Conservation (phyloP, 2,329 filamentous ascomycete species). For the Penicillium freii region DNA sequence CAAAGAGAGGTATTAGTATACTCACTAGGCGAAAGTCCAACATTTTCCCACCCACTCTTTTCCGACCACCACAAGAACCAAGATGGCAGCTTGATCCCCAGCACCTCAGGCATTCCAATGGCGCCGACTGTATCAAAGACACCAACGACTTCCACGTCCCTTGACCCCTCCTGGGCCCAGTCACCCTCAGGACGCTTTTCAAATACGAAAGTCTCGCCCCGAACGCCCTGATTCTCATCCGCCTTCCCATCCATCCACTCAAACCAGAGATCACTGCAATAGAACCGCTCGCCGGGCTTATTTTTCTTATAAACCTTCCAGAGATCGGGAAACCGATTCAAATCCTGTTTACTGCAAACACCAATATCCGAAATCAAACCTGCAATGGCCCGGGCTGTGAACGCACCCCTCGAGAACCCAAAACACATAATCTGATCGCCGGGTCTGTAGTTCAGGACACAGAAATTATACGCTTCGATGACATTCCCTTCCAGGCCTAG, state of each 20-base stretch:
- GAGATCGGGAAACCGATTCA: slow-evolving; percentile 22
- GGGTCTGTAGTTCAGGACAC: slow-evolving; percentile 19
- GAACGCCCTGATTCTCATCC: slow-evolving; percentile 20
- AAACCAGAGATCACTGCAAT: slow-evolving; percentile 22
- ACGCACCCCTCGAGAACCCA: slow-evolving; percentile 23
- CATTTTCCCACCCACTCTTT: slow-evolving; percentile 14
- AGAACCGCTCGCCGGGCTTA: slow-evolving; percentile 15
- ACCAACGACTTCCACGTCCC: slow-evolving; percentile 30
- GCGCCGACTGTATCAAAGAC: slow-evolving; percentile 37
- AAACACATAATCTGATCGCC: slow-evolving; percentile 25
- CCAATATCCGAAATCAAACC: slow-evolving; percentile 24
- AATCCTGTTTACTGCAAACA: slow-evolving; percentile 16
- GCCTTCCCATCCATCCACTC: slow-evolving; percentile 22
- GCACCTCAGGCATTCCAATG: slow-evolving; percentile 32
- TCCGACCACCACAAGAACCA: neutral
- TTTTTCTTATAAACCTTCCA: slow-evolving; percentile 21
- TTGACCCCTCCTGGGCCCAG: slow-evolving; percentile 17
- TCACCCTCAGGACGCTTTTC: slow-evolving; percentile 10
- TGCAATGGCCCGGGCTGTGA: slow-evolving; percentile 21
- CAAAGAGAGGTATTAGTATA: neutral
- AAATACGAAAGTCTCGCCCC: slow-evolving; percentile 12
- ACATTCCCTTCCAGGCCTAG: slow-evolving; percentile 20
- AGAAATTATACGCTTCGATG: slow-evolving; percentile 24
- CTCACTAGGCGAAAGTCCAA: slow-evolving; percentile 21
- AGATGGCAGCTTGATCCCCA: slow-evolving; percentile 18